Conservation (phyloP, 164 flowering plant species). For the Stephania cephalantha region DNA sequence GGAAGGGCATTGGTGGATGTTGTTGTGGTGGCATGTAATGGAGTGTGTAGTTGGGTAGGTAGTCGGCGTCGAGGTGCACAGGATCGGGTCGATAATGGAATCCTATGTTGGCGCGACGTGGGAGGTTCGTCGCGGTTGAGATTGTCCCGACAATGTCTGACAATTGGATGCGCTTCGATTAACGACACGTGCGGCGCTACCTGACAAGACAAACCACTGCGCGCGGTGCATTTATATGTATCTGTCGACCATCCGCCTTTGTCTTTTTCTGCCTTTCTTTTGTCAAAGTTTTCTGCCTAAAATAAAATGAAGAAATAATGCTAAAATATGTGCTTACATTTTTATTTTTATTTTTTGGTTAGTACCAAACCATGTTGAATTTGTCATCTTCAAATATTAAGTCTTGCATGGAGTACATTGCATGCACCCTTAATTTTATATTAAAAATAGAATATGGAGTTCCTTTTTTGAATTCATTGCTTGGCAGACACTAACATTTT, state of each 20-base stretch:
- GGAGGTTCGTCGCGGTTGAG: background rate
- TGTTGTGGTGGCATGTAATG: background rate
- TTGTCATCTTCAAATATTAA: too few relatives aligned
- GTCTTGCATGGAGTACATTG: too few relatives aligned
- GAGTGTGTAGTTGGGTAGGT: background rate
- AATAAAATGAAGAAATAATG: too few relatives aligned
- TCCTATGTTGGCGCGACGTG: slow-evolving; percentile 4
- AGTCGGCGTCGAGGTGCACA: background rate
- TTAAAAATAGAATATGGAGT: too few relatives aligned
- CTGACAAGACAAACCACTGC: background rate
- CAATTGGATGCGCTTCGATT: background rate
- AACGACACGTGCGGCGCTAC: background rate
- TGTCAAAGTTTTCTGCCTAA: too few relatives aligned
- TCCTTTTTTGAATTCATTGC: too few relatives aligned
- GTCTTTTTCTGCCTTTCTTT: background rate
- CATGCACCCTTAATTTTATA: too few relatives aligned
- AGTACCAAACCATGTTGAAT: too few relatives aligned
- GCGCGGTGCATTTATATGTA: background rate
- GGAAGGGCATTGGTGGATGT: too few relatives aligned
- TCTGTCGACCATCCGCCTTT: background rate
- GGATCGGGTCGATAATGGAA: background rate
- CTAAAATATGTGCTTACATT: too few relatives aligned
- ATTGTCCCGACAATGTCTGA: slow-evolving; percentile 3
- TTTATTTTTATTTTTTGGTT: too few relatives aligned
- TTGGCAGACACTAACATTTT: too few relatives aligned